A percentile compares a stretch with the other conserved stretches of the same genome.
phyloP scores from a whole-genome alignment of 768 basidiomycete species.

The Mycena filopes region DNA sequence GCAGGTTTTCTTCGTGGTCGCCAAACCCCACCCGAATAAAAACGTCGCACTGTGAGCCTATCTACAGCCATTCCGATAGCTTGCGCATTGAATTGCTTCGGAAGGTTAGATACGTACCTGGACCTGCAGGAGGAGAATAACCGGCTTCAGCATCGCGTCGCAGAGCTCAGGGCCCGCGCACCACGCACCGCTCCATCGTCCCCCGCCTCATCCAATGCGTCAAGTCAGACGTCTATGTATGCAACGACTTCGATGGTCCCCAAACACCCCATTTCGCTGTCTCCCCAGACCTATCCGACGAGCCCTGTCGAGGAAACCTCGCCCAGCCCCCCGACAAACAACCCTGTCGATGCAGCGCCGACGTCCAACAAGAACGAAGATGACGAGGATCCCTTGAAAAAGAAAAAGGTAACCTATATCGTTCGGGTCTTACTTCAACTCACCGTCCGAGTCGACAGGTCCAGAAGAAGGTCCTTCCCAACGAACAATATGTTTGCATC shows the following conservation, averaged over 20 bases:
- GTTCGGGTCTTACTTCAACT: constrained; percentile 5
- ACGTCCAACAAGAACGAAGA: constrained; percentile 14
- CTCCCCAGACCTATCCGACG: constrained; percentile 17
- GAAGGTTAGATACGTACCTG: constrained; percentile 76
- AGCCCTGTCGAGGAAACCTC: constrained; percentile 32
- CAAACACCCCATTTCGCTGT: constrained; percentile 4
- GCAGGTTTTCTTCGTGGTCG: constrained; percentile 77
- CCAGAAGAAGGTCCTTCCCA: constrained; percentile 54
- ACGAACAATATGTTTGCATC: constrained; percentile 86
- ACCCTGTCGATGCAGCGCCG: constrained; percentile 14
- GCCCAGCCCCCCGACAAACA: neutral
- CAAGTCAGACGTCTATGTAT: constrained; percentile 46
- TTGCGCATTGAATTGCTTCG: constrained; percentile 9
- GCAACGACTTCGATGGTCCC: constrained; percentile 32
- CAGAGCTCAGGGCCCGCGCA: constrained; percentile 49
- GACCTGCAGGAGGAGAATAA: constrained; percentile 93
- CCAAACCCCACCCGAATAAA: constrained; percentile 81
- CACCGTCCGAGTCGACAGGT: constrained; percentile 44
- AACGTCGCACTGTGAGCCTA: constrained; percentile 46
- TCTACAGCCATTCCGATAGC: constrained; percentile 64
- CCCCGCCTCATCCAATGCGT: constrained; percentile 37
- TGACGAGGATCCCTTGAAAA: constrained; percentile 22
- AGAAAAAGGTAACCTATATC: constrained; percentile 26
- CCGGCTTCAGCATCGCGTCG: constrained; percentile 71
- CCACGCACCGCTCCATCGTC: constrained; percentile 37